A percentile compares a stretch with the other conserved stretches of the same genome.
Conservation (phyloP, 2,329 filamentous ascomycete genomes). For the Colletotrichum brevisporum region DNA sequence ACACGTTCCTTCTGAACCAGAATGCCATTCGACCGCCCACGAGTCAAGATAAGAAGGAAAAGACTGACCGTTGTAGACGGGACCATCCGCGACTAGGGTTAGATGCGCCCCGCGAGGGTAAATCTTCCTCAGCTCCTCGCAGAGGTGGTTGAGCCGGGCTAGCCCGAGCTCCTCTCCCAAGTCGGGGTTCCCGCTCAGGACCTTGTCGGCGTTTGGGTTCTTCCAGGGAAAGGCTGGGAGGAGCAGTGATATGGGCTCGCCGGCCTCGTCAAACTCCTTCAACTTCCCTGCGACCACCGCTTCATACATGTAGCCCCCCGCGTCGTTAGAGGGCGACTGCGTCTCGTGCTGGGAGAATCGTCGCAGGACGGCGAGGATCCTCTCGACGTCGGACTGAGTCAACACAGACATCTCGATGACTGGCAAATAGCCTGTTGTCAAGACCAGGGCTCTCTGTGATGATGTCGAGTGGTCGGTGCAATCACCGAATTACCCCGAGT, state of each 20-base stretch:
- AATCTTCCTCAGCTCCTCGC: slow-evolving; percentile 14
- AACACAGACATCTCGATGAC: neutral
- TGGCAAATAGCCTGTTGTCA: too few species aligned
- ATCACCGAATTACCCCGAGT: neutral
- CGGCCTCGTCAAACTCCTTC: neutral
- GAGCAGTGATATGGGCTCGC: slow-evolving; percentile 12
- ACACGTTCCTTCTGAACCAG: neutral
- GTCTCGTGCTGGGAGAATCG: neutral
- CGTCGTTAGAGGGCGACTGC: too few species aligned
- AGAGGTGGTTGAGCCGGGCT: slow-evolving; percentile 20
- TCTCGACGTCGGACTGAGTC: neutral
- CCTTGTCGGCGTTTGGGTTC: slow-evolving; percentile 23
- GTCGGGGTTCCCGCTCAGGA: slow-evolving; percentile 15
- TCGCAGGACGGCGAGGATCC: neutral
- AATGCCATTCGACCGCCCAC: neutral
- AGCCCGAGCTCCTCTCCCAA: slow-evolving; percentile 27
- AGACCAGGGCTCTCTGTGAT: too few species aligned
- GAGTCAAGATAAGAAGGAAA: neutral
- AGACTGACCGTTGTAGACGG: slow-evolving; percentile 23
- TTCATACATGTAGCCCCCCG: neutral
- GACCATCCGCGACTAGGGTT: slow-evolving; percentile 21
- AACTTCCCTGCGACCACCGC: neutral
- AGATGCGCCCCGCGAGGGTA: slow-evolving; percentile 16
- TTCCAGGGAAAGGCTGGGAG: slow-evolving; percentile 24
- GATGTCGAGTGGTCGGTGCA: too few species aligned